These are phyloP conservation scores for Ascoidea tarda DNA, from an alignment of 805 yeast species.

Conservation along the genomic window DNA sequence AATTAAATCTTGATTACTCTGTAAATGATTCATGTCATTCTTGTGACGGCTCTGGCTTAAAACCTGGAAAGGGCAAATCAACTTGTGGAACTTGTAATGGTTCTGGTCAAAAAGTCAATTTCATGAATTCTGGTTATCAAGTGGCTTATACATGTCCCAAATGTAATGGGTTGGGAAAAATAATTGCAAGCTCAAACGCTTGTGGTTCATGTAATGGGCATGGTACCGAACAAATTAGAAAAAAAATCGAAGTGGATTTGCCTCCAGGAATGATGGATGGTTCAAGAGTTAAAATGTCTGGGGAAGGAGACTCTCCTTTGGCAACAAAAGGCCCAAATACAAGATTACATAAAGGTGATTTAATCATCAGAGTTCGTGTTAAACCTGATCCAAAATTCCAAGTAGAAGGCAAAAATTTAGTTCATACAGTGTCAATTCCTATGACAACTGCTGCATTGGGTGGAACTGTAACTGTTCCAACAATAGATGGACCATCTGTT, in stretches of 20 bases:
- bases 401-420: slow-evolving; percentile 52
- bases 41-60: slow-evolving; percentile 80
- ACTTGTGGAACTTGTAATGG: slow-evolving; percentile 89
- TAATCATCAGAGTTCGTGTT: slow-evolving; percentile 70
- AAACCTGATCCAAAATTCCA: slow-evolving; percentile 58
- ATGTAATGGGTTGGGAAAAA: slow-evolving; percentile 85
- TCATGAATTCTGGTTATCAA: slow-evolving; percentile 85
- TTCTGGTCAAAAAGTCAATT: slow-evolving; percentile 78
- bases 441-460: slow-evolving; percentile 97
- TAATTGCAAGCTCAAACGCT: slow-evolving; percentile 47
- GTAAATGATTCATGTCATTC: slow-evolving; percentile 65
- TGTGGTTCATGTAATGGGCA: slow-evolving; percentile 81
- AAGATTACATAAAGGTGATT: slow-evolving; percentile 68
- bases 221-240: slow-evolving; percentile 60
- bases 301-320: slow-evolving; percentile 84
- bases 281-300: slow-evolving; percentile 66
- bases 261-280: slow-evolving; percentile 89
- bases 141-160: slow-evolving; percentile 86
- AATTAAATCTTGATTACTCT: slow-evolving; percentile 50
- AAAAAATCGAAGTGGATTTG: slow-evolving; percentile 66
- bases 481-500: slow-evolving; percentile 65
- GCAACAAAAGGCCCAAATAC: slow-evolving; percentile 62
- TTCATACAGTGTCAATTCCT: slow-evolving; percentile 54
- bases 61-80: slow-evolving; percentile 54
- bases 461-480: slow-evolving; percentile 83